These are phyloP conservation scores for Vitis hybrid DNA, from an alignment of 177 flowering plant species.

Conservation along the genomic window DNA sequence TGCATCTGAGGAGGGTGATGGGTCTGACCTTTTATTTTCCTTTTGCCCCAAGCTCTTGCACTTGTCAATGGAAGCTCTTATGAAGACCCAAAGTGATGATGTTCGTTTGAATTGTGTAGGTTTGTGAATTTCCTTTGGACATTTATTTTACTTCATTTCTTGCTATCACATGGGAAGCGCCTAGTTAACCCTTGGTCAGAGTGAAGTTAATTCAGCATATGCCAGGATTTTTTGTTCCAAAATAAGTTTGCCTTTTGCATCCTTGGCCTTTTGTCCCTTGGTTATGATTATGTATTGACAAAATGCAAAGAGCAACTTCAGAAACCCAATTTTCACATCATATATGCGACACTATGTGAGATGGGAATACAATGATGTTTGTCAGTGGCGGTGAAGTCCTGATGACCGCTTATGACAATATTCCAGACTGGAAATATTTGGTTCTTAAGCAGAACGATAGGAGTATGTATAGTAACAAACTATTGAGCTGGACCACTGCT, in stretches of 20 bases:
- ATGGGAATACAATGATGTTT: no score
- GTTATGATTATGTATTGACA: not conserved
- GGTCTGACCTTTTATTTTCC: constrained; percentile 35
- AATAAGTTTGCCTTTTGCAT: not conserved
- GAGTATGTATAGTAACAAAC: not conserved
- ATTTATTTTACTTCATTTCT: not conserved
- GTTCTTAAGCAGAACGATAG: not conserved
- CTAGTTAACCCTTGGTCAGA: not conserved
- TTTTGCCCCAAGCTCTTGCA: constrained; percentile 55
- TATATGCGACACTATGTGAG: not conserved
- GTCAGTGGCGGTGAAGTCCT: no score
- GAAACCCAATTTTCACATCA: not conserved
- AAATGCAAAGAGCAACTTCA: not conserved
- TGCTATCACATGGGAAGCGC: not conserved
- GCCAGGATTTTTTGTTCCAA: not conserved
- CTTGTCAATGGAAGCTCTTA: constrained; percentile 67
- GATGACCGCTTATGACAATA: no score
- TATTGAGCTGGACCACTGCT: not conserved
- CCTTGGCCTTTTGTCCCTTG: not conserved
- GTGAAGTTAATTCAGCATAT: not conserved
- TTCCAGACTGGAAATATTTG: no score
- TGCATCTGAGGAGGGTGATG: constrained; percentile 22
- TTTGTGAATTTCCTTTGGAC: constrained; percentile 22
- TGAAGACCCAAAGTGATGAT: constrained; percentile 82
- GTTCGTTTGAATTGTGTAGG: constrained; percentile 87